Evolutionary conservation across 345 rosid genomes (phyloP), one percentile per base, ranked within the genome.

Genomic region (Reutealis trisperma): DNA sequence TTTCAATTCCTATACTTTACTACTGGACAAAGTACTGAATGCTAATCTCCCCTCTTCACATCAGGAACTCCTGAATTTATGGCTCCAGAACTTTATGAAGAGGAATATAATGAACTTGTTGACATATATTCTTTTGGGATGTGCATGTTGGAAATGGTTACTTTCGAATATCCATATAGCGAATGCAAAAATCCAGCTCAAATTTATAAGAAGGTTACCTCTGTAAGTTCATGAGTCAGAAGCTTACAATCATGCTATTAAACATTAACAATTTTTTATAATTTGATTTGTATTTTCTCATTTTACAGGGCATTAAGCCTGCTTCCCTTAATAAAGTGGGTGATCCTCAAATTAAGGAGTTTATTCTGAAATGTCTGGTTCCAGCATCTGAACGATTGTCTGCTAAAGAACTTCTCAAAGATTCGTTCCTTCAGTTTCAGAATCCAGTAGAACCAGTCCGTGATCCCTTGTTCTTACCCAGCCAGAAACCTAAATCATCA

Each of bases 101-200:
- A 93, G 85, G 89, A 91, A 13, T 93, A 95, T 80, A 86, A 89
- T 67, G 91, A 95, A 86, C 95, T 95, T 4, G 96, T 93, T 1
- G 99, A 93, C 68, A 80, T 95, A 52, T 95, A 93, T 72, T 88
- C 99, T 21, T 95, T 95, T 54, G 99, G 99, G 63, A 89, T 93
- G 99, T 91, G 99, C 61, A 80, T 91, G 66, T 67, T 95, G 67
- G 99, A 95, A 91, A 87, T 95, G 96, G 88, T 95, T 78, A 95
- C 97, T n/a, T 87, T 85, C 10, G 93, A 93, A 54, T 91, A 87
- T 71, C 99, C 99, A 5, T 93, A 90, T 57, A 81, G 88, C 42
- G 98, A 95, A 82, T 95, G 99, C 81, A 80, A 87, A 54, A 93
- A 93, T 83, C 93, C 94, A 8, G 97, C 97, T n/a, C 97, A 93